Percentiles rank a stretch among this genome's conserved stretches.
phyloP scores from a whole-genome alignment of 306 rosid species.

The Oemleria cerasiformis region DNA sequence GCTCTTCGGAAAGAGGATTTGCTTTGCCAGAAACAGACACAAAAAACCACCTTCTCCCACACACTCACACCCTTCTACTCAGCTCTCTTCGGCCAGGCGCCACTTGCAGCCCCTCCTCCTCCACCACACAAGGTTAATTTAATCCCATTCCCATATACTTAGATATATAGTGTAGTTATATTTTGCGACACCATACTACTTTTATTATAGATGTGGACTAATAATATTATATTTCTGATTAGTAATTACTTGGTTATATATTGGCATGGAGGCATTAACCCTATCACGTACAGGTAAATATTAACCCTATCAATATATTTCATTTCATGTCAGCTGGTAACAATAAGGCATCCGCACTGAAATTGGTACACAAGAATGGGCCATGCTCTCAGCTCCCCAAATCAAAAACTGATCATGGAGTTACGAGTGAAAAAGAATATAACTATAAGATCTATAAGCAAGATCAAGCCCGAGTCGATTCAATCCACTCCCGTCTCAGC shows the following conservation, averaged over 20 bases:
- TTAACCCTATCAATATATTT: neutral
- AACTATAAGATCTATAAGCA: neutral
- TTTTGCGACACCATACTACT: no score
- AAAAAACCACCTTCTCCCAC: neutral
- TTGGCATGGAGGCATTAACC: no score
- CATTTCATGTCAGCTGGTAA: neutral
- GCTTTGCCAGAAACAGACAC: neutral
- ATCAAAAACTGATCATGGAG: neutral
- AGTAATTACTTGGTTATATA: no score
- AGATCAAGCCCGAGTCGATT: neutral
- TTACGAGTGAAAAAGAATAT: neutral
- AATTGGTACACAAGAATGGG: neutral
- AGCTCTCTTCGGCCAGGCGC: neutral
- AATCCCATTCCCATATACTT: neutral
- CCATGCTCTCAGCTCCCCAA: neutral
- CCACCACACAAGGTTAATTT: neutral
- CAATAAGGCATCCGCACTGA: neutral
- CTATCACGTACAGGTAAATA: no score
- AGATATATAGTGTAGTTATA: no score
- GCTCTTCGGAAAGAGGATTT: neutral
- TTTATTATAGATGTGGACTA: no score
- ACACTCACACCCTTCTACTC: neutral
- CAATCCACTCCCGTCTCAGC: neutral
- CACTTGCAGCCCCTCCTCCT: neutral
- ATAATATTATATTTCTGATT: no score